Conservation (phyloP, 176 grass and related monocot genomes). For the Alopecurus myosuroides region DNA sequence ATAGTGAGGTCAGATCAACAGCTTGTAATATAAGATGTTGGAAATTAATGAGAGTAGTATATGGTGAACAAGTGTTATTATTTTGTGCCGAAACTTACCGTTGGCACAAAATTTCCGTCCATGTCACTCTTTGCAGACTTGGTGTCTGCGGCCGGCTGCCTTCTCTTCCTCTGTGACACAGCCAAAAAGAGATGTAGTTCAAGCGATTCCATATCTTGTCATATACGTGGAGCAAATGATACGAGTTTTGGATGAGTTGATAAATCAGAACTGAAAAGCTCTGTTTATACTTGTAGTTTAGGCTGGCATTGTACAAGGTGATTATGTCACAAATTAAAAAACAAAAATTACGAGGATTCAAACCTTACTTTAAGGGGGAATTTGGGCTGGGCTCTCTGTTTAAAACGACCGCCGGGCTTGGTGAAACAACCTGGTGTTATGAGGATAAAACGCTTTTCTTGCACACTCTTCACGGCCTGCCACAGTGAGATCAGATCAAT, state of each 20-base stretch:
- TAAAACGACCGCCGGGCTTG: not conserved
- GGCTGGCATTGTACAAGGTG: not conserved
- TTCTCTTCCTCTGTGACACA: not conserved
- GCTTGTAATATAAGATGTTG: no score
- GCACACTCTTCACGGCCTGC: not conserved
- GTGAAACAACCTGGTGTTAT: no score
- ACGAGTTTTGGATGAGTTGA: no score
- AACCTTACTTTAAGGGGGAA: conserved; percentile 9
- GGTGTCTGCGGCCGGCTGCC: not conserved
- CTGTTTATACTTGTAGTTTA: not conserved
- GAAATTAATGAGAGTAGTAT: no score
- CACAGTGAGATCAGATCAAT: not conserved
- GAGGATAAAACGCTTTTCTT: not conserved
- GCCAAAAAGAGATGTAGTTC: no score
- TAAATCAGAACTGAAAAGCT: no score
- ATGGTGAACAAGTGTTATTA: not conserved
- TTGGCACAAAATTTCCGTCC: not conserved
- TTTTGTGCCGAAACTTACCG: not conserved
- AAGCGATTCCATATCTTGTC: not conserved
- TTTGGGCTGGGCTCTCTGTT: not conserved
- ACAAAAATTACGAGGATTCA: not conserved
- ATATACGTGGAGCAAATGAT: not conserved
- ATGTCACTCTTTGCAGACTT: not conserved
- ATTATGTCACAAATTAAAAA: no score
- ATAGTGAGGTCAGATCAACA: no score